phyloP scores from a whole-genome alignment of 192 early-diverging fungal species.

The Linnemannia schmuckeri region DNA sequence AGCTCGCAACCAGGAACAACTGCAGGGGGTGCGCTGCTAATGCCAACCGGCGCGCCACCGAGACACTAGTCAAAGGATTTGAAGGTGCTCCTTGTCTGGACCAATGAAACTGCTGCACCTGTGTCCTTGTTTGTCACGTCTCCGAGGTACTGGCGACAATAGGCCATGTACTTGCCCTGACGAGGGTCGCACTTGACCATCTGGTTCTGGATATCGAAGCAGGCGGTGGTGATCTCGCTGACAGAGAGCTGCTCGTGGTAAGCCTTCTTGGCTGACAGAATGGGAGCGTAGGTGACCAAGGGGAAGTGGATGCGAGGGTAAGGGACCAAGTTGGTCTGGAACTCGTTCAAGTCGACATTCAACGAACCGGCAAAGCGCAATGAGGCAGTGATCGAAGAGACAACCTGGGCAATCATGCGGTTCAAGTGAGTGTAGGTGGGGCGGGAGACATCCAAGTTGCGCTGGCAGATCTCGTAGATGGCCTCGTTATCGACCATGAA shows the following conservation, averaged over 20 bases:
- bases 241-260: conserved; percentile 96
- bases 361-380: conserved; percentile 99
- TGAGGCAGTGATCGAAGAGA: conserved; percentile 99
- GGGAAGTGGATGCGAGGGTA: conserved; percentile 99
- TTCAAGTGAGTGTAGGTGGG: conserved; percentile 99
- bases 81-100: conserved; percentile 97
- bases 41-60: conserved; percentile 99
- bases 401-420: conserved; percentile 98
- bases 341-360: conserved; percentile 99
- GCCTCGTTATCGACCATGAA: conserved; percentile 99
- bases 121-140: conserved; percentile 99
- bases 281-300: conserved; percentile 96
- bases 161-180: conserved; percentile 99
- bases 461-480: conserved; percentile 99
- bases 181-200: conserved; percentile 99
- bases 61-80: conserved; percentile 99
- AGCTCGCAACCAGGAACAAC: conserved; percentile 77
- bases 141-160: conserved; percentile 98
- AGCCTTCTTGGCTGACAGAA: conserved; percentile 96
- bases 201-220: conserved; percentile 98
- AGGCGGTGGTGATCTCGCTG: conserved; percentile 94
- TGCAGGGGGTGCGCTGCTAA: conserved; percentile 94
- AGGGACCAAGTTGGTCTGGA: conserved; percentile 99
- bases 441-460: conserved; percentile 97
- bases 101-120: conserved; percentile 86